A percentile compares a stretch with the other conserved stretches of the same genome.
phyloP scores from a whole-genome alignment of 352 stramenopile species.

The Globisporangium spinosum region DNA sequence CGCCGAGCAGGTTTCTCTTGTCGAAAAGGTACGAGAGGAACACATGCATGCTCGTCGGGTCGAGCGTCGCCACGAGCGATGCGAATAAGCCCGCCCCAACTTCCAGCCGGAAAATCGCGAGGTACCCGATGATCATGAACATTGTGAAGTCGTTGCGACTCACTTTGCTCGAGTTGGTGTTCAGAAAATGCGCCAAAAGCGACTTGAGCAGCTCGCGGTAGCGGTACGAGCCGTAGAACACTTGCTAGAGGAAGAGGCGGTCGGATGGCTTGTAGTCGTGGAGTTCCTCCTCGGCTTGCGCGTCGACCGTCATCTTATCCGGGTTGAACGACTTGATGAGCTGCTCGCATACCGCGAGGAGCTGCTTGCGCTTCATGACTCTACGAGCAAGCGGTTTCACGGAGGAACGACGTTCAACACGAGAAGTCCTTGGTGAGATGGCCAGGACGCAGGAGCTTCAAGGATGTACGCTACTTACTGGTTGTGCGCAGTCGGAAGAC shows the following conservation, averaged over 20 bases:
- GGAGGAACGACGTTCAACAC: not conserved
- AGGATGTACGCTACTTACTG: not conserved
- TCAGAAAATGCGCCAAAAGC: slow-evolving; percentile 80
- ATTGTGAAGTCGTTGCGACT: slow-evolving; percentile 87
- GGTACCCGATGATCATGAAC: slow-evolving; percentile 88
- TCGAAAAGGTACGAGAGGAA: slow-evolving; percentile 88
- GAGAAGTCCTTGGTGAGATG: not conserved
- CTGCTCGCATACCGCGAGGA: slow-evolving; percentile 59
- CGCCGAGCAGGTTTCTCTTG: slow-evolving; percentile 48
- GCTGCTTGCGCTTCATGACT: slow-evolving; percentile 75
- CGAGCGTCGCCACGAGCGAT: slow-evolving; percentile 50
- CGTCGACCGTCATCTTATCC: slow-evolving; percentile 65
- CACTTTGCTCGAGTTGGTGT: slow-evolving; percentile 69
- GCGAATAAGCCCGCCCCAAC: slow-evolving; percentile 68
- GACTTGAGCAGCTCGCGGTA: slow-evolving; percentile 83
- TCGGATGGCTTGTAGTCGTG: slow-evolving; percentile 36
- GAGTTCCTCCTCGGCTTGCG: slow-evolving; percentile 69
- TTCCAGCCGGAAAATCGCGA: slow-evolving; percentile 87
- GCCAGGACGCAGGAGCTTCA: not conserved
- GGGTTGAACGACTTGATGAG: slow-evolving; percentile 80
- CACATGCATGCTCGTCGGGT: slow-evolving; percentile 84
- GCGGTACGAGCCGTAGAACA: slow-evolving; percentile 89
- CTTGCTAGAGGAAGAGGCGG: slow-evolving; percentile 77
- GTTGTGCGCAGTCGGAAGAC: not conserved
- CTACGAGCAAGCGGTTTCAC: not conserved